These are phyloP conservation scores for Solanum habrochaites DNA, from an alignment of 257 asterid genomes.

Conservation along the genomic window DNA sequence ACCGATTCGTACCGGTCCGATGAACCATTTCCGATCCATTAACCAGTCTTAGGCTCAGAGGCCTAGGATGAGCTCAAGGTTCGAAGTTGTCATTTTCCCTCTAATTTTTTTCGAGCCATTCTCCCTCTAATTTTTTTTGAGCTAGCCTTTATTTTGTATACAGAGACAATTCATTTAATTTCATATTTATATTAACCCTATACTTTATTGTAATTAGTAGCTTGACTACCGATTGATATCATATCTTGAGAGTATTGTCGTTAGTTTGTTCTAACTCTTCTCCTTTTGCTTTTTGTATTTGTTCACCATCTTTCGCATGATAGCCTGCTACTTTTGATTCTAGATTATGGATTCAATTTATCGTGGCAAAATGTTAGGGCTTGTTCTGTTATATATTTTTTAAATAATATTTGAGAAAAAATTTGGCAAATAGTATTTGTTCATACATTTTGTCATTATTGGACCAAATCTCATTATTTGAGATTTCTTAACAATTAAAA, in stretches of 20 bases:
- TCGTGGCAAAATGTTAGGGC: accelerated
- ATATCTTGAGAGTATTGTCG: too few species aligned
- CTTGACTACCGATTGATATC: too few species aligned
- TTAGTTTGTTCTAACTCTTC: not conserved
- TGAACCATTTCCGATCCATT: too few species aligned
- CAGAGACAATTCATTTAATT: not conserved
- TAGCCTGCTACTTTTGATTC: not conserved
- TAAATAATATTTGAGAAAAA: too few species aligned
- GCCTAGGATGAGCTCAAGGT: not conserved
- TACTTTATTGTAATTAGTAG: not conserved
- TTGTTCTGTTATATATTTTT: too few species aligned
- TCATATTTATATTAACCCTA: not conserved
- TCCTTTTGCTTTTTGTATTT: not conserved
- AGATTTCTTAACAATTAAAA: too few species aligned
- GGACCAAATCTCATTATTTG: too few species aligned
- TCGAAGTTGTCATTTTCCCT: not conserved
- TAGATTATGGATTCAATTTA: accelerated
- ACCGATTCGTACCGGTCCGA: too few species aligned
- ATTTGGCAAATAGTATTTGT: accelerated
- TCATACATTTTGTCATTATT: too few species aligned
- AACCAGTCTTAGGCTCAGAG: not conserved
- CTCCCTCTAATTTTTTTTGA: not conserved
- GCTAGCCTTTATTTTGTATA: not conserved
- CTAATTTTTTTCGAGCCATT: not conserved
- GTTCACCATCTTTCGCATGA: not conserved